Evolutionary conservation across 495 filamentous ascomycete genomes (phyloP).

Genomic region (Massariosphaeria phaeospora): DNA sequence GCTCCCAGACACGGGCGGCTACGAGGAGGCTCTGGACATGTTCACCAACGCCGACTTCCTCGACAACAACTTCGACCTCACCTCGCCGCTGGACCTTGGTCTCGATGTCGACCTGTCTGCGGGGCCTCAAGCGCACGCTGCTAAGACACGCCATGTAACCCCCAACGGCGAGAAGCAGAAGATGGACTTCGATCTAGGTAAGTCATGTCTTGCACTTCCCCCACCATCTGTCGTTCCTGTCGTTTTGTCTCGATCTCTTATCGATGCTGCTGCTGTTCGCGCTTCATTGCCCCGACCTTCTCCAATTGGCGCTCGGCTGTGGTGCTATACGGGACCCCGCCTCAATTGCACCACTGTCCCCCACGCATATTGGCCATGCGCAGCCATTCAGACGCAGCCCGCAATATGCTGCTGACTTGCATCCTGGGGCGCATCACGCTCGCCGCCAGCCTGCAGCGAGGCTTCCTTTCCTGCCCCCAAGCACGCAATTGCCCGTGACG

Average conservation of each 20-base stretch:
- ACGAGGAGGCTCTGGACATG: constrained; percentile 73
- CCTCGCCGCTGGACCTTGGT: constrained; percentile 28
- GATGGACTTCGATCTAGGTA: constrained; percentile 37
- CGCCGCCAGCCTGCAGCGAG: constrained; percentile 5
- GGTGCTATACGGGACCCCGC: constrained; percentile 21
- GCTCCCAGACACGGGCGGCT: constrained; percentile 51
- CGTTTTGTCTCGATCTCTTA: neutral
- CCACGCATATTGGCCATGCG: constrained; percentile 19
- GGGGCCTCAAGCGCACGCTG: constrained; percentile 18
- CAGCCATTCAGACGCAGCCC: neutral
- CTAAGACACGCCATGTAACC: constrained; percentile 4
- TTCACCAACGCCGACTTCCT: constrained; percentile 95
- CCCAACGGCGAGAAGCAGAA: constrained; percentile 10
- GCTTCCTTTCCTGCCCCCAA: constrained; percentile 10
- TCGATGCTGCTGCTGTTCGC: constrained; percentile 7
- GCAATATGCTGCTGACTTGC: neutral
- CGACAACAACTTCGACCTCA: constrained; percentile 44
- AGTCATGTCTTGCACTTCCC: constrained; percentile 14
- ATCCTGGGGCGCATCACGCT: neutral
- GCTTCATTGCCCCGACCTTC: constrained; percentile 7
- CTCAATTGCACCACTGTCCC: constrained; percentile 20
- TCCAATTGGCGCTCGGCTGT: constrained; percentile 11
- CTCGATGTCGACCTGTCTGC: constrained; percentile 13
- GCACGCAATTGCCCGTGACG: constrained; percentile 37
- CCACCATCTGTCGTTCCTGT: neutral